A percentile compares a stretch with the other conserved stretches of the same genome.
Evolutionary conservation across 495 filamentous ascomycete genomes (phyloP).

Genomic region (Xylaria acuta): DNA sequence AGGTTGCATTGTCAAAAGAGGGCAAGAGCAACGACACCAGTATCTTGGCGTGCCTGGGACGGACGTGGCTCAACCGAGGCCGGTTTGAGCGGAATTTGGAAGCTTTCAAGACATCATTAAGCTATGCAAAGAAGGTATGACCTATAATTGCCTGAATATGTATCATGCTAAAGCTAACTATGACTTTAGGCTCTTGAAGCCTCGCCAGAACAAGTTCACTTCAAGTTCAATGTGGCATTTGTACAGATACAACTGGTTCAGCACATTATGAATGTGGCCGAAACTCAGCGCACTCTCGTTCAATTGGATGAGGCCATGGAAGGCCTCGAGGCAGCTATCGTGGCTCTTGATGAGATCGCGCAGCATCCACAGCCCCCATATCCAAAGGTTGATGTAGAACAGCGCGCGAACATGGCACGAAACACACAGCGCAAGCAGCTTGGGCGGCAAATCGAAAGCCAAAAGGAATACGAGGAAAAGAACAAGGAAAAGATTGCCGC

Average conservation of each 20-base stretch:
- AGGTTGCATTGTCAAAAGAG: slow-evolving; percentile 84
- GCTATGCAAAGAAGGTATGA: slow-evolving; percentile 76
- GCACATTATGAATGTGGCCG: slow-evolving; percentile 73
- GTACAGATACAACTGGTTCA: slow-evolving; percentile 93
- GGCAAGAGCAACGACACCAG: slow-evolving; percentile 75
- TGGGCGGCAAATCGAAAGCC: slow-evolving; percentile 79
- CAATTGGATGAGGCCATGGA: slow-evolving; percentile 79
- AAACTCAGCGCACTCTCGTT: slow-evolving; percentile 75
- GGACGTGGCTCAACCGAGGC: slow-evolving; percentile 89
- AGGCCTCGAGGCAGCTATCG: slow-evolving; percentile 91
- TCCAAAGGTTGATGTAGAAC: slow-evolving; percentile 85
- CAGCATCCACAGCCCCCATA: slow-evolving; percentile 86
- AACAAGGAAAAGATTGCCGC: slow-evolving; percentile 83
- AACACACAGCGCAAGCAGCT: slow-evolving; percentile 93
- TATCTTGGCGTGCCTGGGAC: slow-evolving; percentile 88
- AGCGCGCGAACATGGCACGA: slow-evolving; percentile 93
- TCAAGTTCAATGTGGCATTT: slow-evolving; percentile 97
- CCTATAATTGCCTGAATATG: slow-evolving; percentile 20
- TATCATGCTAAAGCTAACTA: slow-evolving; percentile 34
- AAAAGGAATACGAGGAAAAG: slow-evolving; percentile 91
- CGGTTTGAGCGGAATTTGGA: slow-evolving; percentile 78
- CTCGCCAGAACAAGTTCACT: slow-evolving; percentile 82
- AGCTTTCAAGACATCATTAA: slow-evolving; percentile 85
- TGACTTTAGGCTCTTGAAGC: slow-evolving; percentile 68
- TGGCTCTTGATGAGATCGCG: slow-evolving; percentile 78